Evolutionary conservation across 192 early-diverging fungal genomes (phyloP).

Genomic region (Coemansia sp.): DNA sequence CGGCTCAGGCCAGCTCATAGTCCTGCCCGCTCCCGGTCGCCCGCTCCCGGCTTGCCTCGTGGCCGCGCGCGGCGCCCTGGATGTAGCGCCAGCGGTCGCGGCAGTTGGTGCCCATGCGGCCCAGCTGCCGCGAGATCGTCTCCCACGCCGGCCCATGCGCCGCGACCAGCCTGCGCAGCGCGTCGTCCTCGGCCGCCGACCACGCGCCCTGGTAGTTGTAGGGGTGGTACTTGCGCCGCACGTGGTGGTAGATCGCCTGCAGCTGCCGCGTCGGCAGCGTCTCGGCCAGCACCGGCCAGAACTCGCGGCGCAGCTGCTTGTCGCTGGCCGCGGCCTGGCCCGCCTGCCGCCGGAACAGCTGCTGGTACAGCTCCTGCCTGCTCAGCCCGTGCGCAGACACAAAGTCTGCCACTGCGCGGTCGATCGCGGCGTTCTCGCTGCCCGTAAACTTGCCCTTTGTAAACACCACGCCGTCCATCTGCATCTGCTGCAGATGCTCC

Average conservation of each 20-base stretch:
- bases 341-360: constrained; percentile 32
- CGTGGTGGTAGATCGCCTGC: constrained; percentile 51
- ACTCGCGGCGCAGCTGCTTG: constrained; percentile 31
- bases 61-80: constrained; percentile 14
- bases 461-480: constrained; percentile 41
- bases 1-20: too few relatives aligned
- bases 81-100: constrained; percentile 53
- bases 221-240: constrained; percentile 45
- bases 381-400: constrained; percentile 23
- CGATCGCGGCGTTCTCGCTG: constrained; percentile 36
- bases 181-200: constrained; percentile 33
- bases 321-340: constrained; percentile 11
- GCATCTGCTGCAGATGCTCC: constrained; percentile 36
- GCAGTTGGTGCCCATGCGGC: constrained; percentile 51
- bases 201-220: constrained; percentile 51
- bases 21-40: too few relatives aligned
- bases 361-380: constrained; percentile 32
- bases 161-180: constrained; percentile 38
- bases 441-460: constrained; percentile 51
- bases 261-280: constrained; percentile 39
- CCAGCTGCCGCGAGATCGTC: constrained; percentile 37
- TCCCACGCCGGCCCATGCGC: constrained; percentile 47
- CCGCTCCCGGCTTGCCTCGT: too few relatives aligned
- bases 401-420: constrained; percentile 22
- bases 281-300: constrained; percentile 47